Conservation (phyloP, 306 rosid genomes). For the Quercus variabilis region DNA sequence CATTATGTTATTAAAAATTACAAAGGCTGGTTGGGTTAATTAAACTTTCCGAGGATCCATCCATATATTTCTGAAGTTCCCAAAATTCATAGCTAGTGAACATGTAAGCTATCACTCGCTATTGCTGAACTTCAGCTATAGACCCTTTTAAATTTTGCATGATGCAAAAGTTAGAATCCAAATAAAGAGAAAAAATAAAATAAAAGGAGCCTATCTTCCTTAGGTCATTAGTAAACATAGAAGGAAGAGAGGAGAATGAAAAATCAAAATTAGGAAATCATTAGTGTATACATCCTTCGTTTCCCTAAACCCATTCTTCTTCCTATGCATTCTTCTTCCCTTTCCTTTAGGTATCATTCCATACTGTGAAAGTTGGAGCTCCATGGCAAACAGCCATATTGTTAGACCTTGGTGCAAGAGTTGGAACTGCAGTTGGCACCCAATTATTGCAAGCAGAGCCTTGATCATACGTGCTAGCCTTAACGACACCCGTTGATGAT, state of each 20-base stretch:
- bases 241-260: not conserved
- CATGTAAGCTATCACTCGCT: conserved; percentile 9
- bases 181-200: not conserved
- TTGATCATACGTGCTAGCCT: conserved; percentile 31
- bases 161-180: conserved; percentile 12
- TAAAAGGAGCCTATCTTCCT: conserved; percentile 10
- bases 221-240: conserved; percentile 8
- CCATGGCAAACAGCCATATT: conserved; percentile 41
- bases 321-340: conserved; percentile 1
- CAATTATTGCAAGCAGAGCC: conserved; percentile 45
- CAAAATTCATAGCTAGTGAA: conserved; percentile 39
- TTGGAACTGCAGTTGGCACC: conserved; percentile 72
- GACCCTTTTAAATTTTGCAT: conserved; percentile 17
- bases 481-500: conserved; percentile 13
- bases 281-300: conserved; percentile 22
- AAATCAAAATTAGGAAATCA: conserved; percentile 24
- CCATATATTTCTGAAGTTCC: conserved; percentile 19
- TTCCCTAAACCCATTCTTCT: not conserved
- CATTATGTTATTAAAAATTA: conserved; percentile 33
- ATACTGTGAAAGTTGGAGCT: conserved; percentile 60
- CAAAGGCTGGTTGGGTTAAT: conserved; percentile 23
- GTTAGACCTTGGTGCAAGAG: conserved; percentile 48
- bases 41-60: conserved; percentile 34
- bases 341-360: conserved; percentile 50
- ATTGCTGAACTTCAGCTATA: conserved; percentile 25